A percentile compares a stretch with the other conserved stretches of the same genome.
Evolutionary conservation across 140 eudicot species (phyloP).

Genomic region (Artemisia princeps): DNA sequence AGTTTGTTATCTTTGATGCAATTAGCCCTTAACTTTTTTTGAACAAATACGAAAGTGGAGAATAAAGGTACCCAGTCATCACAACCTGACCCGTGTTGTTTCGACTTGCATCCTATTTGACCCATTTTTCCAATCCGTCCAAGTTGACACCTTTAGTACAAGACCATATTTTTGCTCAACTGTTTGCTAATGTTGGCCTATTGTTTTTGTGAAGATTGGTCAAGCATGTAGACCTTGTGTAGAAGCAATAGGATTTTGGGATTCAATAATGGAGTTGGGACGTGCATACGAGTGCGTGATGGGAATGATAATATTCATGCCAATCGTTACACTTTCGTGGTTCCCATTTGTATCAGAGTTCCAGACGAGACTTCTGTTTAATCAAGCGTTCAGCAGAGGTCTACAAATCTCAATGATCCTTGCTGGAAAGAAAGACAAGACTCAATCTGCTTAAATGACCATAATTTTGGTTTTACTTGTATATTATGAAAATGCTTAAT

Average conservation of each 20-base stretch:
- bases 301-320: conserved; percentile 74
- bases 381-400: conserved; percentile 96
- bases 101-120: no score
- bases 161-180: neutral
- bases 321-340: conserved; percentile 76
- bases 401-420: conserved; percentile 97
- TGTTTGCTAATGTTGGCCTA: conserved; percentile 16
- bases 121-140: neutral
- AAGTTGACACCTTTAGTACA: no score
- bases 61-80: no score
- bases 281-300: conserved; percentile 80
- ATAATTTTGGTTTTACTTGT: conserved; percentile 18
- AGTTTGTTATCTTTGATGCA: no score
- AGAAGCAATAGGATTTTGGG: conserved; percentile 78
- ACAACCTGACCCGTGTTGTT: no score
- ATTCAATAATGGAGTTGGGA: conserved; percentile 79
- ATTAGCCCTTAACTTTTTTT: no score
- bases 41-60: no score
- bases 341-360: conserved; percentile 92
- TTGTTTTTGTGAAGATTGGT: conserved; percentile 46
- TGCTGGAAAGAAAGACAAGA: conserved; percentile 74
- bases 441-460: conserved; percentile 24
- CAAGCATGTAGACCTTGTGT: conserved; percentile 76
- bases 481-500: conserved; percentile 5
- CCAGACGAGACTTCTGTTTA: conserved; percentile 79